These are phyloP conservation scores for Hymenotorrendiella dingleyae DNA, from an alignment of 2,329 filamentous ascomycete genomes.

Conservation along the genomic window DNA sequence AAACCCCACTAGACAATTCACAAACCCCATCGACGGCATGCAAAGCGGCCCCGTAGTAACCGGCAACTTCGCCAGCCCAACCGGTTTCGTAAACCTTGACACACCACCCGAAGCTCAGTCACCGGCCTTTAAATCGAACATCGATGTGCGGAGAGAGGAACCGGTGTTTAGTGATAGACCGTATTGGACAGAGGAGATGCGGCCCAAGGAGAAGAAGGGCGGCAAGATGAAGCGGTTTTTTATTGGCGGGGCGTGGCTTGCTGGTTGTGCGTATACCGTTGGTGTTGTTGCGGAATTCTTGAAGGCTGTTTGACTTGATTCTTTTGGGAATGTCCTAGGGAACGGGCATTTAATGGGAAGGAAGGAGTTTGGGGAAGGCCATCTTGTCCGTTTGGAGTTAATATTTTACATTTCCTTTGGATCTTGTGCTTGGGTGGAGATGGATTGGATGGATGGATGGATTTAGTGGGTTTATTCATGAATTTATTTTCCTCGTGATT, in stretches of 20 bases:
- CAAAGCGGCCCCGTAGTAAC: slow-evolving; percentile 33
- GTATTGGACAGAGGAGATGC: slow-evolving; percentile 24
- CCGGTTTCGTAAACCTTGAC: slow-evolving; percentile 60
- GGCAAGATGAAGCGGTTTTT: slow-evolving; percentile 42
- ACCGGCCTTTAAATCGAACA: slow-evolving; percentile 35
- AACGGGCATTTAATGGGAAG: no score
- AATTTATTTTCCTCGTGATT: no score
- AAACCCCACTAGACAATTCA: slow-evolving; percentile 33
- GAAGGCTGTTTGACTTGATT: slow-evolving; percentile 40
- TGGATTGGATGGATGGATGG: no score
- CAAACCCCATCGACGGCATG: slow-evolving; percentile 51
- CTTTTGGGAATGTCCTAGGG: no score
- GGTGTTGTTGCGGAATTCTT: slow-evolving; percentile 55
- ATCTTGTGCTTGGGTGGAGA: no score
- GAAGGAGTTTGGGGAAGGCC: no score
- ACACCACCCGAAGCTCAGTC: slow-evolving; percentile 23
- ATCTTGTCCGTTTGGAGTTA: no score
- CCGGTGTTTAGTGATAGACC: slow-evolving; percentile 40
- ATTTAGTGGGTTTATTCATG: no score
- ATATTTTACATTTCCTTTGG: no score
- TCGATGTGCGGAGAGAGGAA: slow-evolving; percentile 41
- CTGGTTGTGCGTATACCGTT: slow-evolving; percentile 50
- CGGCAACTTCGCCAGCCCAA: slow-evolving; percentile 57
- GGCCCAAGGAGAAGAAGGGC: slow-evolving; percentile 32
- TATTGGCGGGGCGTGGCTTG: slow-evolving; percentile 49